Conservation (phyloP, 2,329 filamentous ascomycete genomes). For the Fusarium sp. region DNA sequence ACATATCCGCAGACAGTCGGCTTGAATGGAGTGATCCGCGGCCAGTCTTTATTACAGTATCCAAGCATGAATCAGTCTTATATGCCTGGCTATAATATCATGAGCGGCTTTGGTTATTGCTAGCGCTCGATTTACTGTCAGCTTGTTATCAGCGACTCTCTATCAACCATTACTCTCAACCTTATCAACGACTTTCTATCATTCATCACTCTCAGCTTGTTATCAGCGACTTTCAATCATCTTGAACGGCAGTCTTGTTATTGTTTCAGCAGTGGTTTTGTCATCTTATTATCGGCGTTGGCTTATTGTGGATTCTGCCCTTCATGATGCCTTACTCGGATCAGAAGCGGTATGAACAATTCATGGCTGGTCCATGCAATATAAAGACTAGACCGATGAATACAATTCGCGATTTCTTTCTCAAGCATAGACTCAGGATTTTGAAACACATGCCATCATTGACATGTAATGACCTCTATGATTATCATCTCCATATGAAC, state of each 20-base stretch:
- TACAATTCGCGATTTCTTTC: too few relatives aligned
- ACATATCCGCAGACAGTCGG: not conserved
- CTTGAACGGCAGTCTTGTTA: accelerated
- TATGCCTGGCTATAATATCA: too few relatives aligned
- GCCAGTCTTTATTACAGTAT: not conserved
- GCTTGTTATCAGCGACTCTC: not conserved
- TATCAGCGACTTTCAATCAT: not conserved
- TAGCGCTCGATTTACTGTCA: not conserved
- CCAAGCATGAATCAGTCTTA: not conserved
- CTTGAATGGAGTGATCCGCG: not conserved
- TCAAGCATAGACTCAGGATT: not conserved
- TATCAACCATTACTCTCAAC: not conserved
- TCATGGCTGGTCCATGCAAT: not conserved
- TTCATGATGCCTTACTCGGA: not conserved
- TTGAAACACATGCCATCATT: accelerated
- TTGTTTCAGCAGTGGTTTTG: not conserved
- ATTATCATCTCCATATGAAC: not conserved
- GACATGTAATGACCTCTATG: accelerated
- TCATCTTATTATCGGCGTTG: not conserved
- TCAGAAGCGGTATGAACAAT: not conserved
- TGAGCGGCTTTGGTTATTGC: not conserved
- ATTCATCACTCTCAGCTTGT: accelerated
- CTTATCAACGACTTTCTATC: not conserved
- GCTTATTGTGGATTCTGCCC: not conserved
- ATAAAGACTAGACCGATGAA: too few relatives aligned